Evolutionary conservation across 371 early-diverging fungal genomes (phyloP).

Genomic region (Amoeboaphelidium protococcarum): DNA sequence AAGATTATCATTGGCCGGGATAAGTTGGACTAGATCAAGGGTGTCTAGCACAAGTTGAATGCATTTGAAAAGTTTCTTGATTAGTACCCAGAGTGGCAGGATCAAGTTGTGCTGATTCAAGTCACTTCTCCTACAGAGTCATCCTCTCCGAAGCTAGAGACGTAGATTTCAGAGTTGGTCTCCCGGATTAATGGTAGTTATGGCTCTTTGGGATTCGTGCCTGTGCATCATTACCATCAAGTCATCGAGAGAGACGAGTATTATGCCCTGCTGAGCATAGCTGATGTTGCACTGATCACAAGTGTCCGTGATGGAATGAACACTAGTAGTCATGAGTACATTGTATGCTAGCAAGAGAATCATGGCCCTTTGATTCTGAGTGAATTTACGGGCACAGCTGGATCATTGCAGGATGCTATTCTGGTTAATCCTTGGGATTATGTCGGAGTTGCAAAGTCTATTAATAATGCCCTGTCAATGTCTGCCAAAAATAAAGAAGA

Average conservation of each 20-base stretch:
- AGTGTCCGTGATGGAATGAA: conserved; percentile 98
- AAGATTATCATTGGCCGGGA: conserved; percentile 91
- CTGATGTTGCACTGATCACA: conserved; percentile 86
- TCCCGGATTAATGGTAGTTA: conserved; percentile 75
- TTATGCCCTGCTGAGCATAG: conserved; percentile 70
- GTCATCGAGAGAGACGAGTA: conserved; percentile 78
- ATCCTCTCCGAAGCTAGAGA: conserved; percentile 36
- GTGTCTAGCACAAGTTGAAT: conserved; percentile 82
- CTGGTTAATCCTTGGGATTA: conserved; percentile 96
- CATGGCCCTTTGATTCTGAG: conserved; percentile 74
- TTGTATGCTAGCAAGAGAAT: conserved; percentile 65
- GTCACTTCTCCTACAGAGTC: conserved; percentile 22
- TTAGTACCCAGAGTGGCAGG: conserved; percentile 61
- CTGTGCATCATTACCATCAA: conserved; percentile 86
- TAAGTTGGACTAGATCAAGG: conserved; percentile 93
- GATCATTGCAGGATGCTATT: conserved; percentile 60
- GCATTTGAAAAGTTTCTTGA: conserved; percentile 78
- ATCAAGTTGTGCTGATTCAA: conserved; percentile 66
- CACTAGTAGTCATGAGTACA: conserved; percentile 88
- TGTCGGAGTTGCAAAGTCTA: conserved; percentile 67
- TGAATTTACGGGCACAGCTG: conserved; percentile 92
- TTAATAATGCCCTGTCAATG: conserved; percentile 68
- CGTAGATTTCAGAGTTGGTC: conserved; percentile 61
- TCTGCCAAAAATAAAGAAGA: conserved; percentile 39
- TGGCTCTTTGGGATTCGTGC: conserved; percentile 78